Percentiles rank a stretch among this genome's conserved stretches.
phyloP scores from a whole-genome alignment of 768 basidiomycete genomes.

The Mycena vulgaris region DNA sequence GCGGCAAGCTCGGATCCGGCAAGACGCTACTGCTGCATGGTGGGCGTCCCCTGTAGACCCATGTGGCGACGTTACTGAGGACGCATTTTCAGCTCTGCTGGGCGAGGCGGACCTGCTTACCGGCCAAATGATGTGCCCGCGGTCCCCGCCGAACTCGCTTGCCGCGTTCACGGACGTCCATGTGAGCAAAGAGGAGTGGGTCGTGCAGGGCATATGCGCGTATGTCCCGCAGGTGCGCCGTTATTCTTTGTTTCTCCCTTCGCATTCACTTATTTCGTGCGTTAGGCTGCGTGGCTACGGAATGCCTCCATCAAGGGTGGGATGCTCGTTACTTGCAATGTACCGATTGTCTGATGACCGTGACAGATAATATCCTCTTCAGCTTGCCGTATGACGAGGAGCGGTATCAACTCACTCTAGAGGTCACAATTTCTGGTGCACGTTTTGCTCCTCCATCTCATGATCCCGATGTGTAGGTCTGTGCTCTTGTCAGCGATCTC shows the following conservation, averaged over 20 bases:
- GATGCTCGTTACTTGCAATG: background rate
- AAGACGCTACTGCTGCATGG: constrained; percentile 89
- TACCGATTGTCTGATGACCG: background rate
- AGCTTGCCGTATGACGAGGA: constrained; percentile 80
- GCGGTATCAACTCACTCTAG: constrained; percentile 83
- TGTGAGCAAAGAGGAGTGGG: constrained; percentile 75
- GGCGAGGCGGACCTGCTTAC: constrained; percentile 90
- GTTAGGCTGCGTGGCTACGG: constrained; percentile 75
- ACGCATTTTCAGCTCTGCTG: constrained; percentile 69
- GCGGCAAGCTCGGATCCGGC: constrained; percentile 91
- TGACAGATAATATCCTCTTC: constrained; percentile 81
- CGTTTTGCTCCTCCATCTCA: constrained; percentile 12
- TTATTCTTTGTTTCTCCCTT: constrained; percentile 57
- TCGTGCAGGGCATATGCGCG: constrained; percentile 84
- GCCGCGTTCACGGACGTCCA: constrained; percentile 66
- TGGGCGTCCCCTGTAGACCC: constrained; percentile 32
- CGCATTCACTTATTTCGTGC: constrained; percentile 27
- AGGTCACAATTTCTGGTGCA: constrained; percentile 65
- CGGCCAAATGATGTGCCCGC: constrained; percentile 87
- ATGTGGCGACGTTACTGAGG: background rate
- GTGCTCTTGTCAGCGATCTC: constrained; percentile 81
- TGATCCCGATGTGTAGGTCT: constrained; percentile 63
- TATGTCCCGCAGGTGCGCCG: constrained; percentile 84
- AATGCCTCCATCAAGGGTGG: constrained; percentile 78
- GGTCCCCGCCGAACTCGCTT: constrained; percentile 87